Conservation (phyloP, 2,329 filamentous ascomycete genomes). For the Cercospora janseana region DNA sequence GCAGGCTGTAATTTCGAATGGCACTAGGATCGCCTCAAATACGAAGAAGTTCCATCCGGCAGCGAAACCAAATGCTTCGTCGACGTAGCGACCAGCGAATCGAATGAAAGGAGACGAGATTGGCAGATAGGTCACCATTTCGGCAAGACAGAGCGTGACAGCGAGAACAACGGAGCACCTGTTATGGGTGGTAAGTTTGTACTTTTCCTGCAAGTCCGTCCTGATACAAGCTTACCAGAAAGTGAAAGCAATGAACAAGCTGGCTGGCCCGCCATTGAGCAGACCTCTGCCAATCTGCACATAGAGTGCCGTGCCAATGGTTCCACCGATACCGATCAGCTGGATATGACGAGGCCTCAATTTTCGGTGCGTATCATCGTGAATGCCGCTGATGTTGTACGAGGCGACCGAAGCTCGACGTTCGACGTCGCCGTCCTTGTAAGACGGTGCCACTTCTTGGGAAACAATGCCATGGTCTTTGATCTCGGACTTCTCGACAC, state of each 20-base stretch:
- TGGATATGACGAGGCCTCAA: conserved; percentile 49
- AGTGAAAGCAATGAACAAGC: conserved; percentile 48
- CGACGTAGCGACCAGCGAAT: conserved; percentile 72
- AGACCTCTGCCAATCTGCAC: conserved; percentile 49
- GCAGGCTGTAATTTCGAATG: conserved; percentile 48
- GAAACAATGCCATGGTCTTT: conserved; percentile 16
- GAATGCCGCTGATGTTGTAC: conserved; percentile 27
- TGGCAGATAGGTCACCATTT: conserved; percentile 75
- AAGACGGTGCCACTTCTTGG: conserved; percentile 13
- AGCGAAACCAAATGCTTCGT: conserved; percentile 63
- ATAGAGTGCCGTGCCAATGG: conserved; percentile 50
- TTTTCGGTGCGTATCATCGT: conserved; percentile 43
- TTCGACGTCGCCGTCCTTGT: conserved; percentile 24
- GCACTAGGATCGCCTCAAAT: conserved; percentile 32
- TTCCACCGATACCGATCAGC: conserved; percentile 44
- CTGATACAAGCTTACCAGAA: conserved; percentile 37
- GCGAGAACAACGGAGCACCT: conserved; percentile 28
- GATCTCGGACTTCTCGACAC: conserved; percentile 13
- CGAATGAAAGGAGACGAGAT: conserved; percentile 77
- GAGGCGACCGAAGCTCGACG: conserved; percentile 27
- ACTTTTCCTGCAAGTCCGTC: not conserved
- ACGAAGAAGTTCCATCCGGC: conserved; percentile 36
- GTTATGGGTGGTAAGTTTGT: not conserved
- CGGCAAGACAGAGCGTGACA: conserved; percentile 54
- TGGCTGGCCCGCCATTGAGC: conserved; percentile 49